Base-by-base conservation (phyloP, 2,329 filamentous ascomycete genomes). In the Sporothrix humicola region DNA sequence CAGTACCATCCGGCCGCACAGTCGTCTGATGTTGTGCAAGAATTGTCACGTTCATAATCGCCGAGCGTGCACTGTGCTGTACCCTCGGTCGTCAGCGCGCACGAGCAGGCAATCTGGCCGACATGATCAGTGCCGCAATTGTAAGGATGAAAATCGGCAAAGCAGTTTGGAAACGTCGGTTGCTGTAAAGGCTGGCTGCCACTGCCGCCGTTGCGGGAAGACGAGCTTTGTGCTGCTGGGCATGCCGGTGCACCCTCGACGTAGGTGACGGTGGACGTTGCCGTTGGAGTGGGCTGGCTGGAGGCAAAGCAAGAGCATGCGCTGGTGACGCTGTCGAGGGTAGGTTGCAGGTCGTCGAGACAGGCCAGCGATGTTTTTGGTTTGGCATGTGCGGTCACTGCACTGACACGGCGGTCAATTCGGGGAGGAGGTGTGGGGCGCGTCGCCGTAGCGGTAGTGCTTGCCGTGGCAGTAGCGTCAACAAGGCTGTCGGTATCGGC, bases 21-120 rank as follows among this genome's bases (percentile, higher is more conserved):
- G 72, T 74, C 73, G 44, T 71, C 73, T 1, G 68, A 63, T 10
- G 68, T 61, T n/a, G 44, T 48, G 31, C 73, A 74, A 1, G 71
- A 68, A 20, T 74, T 73, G 71, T 74, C 73, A 31, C 73, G 71
- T 68, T 74, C 73, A 48, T 73, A 74, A 69, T 74, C 73, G 54
- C 73, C 73, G 15, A 74, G 61, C 26, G 73, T 74, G 61, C 73
- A 74, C 54, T 69, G 59, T 10, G 71, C 71, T 6, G 50, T 69
- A 31, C 61, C 72, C 48, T 74, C 73, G n/a, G 73, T 69, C 17
- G 73, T 74, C 10, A 71, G 46, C 31, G 61, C 61, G 56, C 73
- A 74, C 71, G 73, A 74, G 56, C 73, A 74, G 15, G 73, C 73
- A 15, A 74, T 69, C 54, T 73, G 71, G 42, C 73, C 73, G 13